Conservation (phyloP, 225 moss, liverwort and hornwort species). For the Pseudisothecium myosuroides region DNA sequence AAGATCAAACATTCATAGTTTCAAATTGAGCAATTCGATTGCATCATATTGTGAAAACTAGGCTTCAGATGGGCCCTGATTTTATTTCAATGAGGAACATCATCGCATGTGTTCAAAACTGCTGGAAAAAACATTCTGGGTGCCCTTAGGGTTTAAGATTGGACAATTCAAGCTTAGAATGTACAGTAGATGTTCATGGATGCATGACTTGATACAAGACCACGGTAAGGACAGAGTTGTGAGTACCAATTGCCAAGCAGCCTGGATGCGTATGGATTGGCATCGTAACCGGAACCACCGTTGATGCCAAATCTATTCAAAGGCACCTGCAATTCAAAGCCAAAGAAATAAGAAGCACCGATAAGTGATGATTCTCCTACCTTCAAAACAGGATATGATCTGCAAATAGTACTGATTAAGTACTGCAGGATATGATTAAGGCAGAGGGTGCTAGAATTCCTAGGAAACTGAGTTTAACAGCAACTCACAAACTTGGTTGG, state of each 20-base stretch:
- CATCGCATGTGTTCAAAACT: background rate
- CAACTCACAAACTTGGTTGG: background rate
- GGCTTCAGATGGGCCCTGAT: background rate
- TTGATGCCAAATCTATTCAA: constrained; percentile 15
- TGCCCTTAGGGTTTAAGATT: background rate
- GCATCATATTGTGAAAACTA: background rate
- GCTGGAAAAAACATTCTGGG: background rate
- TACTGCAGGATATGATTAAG: no score
- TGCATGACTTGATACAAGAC: background rate
- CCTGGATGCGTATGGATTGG: background rate
- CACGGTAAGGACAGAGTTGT: background rate
- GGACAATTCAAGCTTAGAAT: background rate
- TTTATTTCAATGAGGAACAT: background rate
- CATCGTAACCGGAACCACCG: constrained; percentile 6
- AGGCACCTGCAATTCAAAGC: constrained; percentile 18
- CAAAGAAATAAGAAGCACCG: background rate
- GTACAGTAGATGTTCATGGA: background rate
- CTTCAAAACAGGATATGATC: background rate
- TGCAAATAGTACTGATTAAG: background rate
- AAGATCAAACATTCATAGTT: background rate
- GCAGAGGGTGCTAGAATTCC: background rate
- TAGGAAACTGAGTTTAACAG: background rate
- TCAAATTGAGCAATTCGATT: background rate
- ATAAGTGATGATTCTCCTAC: background rate
- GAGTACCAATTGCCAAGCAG: constrained; percentile 12